Conservation (phyloP, 75 land plant species). For the Pinus albicaulis region DNA sequence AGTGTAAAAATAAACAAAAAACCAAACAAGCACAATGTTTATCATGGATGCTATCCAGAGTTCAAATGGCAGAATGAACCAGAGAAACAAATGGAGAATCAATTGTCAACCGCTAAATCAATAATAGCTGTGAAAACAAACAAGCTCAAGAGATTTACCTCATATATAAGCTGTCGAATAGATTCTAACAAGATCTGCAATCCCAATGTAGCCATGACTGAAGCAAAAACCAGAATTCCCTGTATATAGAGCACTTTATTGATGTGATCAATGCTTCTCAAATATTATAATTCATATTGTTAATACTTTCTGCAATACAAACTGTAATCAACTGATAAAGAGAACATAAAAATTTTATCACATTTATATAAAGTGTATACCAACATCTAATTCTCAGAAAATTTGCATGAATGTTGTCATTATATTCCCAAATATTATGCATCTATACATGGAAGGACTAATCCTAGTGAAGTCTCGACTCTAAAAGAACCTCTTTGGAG, state of each 20-base stretch:
- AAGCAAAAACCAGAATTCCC: conserved; percentile 97
- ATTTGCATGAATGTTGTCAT: no score
- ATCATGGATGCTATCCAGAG: background rate
- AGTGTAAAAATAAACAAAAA: background rate
- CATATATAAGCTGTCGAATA: conserved; percentile 37
- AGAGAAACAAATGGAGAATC: background rate
- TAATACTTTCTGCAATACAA: background rate
- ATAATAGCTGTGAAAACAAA: background rate
- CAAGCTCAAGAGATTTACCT: conserved; percentile 15
- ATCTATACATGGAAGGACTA: background rate
- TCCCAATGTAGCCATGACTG: conserved; percentile 97
- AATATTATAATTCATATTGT: background rate
- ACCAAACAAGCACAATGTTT: background rate
- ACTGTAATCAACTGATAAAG: background rate
- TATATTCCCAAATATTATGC: background rate
- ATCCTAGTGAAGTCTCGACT: background rate
- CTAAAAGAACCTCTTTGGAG: no score
- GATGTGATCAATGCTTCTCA: background rate
- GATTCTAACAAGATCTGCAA: conserved; percentile 84
- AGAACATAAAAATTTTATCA: background rate
- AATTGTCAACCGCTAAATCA: background rate
- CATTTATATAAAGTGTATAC: background rate
- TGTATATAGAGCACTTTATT: conserved; percentile 26
- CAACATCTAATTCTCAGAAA: background rate
- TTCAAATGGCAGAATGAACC: background rate